Percentiles rank a stretch among this genome's conserved stretches.
Evolutionary conservation across 1,139 yeast genomes (phyloP).

Genomic region (Saccharomyces uvarum): DNA sequence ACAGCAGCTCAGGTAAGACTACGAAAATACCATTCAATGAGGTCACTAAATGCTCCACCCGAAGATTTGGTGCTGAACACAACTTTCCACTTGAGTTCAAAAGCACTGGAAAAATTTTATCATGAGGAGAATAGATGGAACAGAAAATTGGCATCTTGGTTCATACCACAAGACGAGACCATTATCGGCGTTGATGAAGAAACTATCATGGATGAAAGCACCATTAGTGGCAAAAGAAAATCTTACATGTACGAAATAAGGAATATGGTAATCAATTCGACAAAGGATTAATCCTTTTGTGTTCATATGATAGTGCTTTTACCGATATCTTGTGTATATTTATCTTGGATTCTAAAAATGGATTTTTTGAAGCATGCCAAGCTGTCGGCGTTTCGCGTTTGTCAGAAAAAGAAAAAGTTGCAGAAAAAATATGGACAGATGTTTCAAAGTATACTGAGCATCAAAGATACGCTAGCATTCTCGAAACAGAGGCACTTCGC

Average conservation of each 20-base stretch:
- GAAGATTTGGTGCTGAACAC: constrained; percentile 6
- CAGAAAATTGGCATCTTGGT: constrained; percentile 29
- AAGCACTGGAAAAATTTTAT: constrained; percentile 25
- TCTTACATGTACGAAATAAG: constrained; percentile 30
- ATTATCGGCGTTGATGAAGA: constrained; percentile 6
- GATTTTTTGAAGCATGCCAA: neutral
- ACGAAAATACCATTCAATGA: constrained; percentile 17
- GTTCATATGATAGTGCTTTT: neutral
- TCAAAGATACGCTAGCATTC: neutral
- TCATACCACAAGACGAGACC: constrained; percentile 16
- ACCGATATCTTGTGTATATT: neutral
- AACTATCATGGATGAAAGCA: constrained; percentile 7
- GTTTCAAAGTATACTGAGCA: neutral
- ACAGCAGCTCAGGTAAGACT: constrained; percentile 8
- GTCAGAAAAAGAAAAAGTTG: neutral
- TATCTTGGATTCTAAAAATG: neutral
- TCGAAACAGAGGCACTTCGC: neutral
- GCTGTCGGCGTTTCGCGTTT: neutral
- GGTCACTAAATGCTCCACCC: neutral
- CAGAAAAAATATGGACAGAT: neutral
- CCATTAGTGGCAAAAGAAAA: constrained; percentile 12
- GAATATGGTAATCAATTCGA: constrained; percentile 31
- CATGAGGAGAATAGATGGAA: constrained; percentile 32
- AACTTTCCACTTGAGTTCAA: constrained; percentile 22
- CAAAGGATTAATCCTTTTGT: constrained; percentile 12